phyloP scores from a whole-genome alignment of 2,329 filamentous ascomycete species.

The Colletotrichum somersetense region DNA sequence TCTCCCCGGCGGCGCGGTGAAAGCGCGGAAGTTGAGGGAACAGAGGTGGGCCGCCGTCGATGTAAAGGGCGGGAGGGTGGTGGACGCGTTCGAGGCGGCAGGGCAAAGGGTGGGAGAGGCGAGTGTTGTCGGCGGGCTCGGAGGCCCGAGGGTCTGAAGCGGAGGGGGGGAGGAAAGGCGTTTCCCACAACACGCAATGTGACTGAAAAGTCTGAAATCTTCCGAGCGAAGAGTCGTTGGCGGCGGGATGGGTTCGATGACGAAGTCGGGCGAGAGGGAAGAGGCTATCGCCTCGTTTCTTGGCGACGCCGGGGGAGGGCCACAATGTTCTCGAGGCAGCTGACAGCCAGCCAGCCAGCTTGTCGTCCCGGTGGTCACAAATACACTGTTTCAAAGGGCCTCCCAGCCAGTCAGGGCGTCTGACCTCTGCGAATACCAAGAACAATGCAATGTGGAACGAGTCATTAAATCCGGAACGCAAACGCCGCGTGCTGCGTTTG shows the following conservation, averaged over 20 bases:
- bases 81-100: conserved; percentile 52
- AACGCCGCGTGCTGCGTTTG: conserved; percentile 3
- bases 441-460: conserved; percentile 1
- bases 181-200: background rate
- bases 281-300: conserved; percentile 47
- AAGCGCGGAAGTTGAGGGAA: conserved; percentile 57
- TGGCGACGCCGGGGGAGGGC: conserved; percentile 64
- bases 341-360: background rate
- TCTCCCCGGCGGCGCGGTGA: background rate
- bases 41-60: conserved; percentile 67
- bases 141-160: conserved; percentile 47
- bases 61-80: conserved; percentile 54
- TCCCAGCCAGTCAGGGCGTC: background rate
- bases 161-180: background rate
- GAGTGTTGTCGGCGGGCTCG: too few relatives aligned
- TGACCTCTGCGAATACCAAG: background rate
- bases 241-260: background rate
- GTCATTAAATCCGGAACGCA: background rate
- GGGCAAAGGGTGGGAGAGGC: conserved; percentile 10
- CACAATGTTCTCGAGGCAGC: conserved; percentile 51
- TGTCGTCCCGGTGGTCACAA: conserved; percentile 7
- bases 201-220: background rate
- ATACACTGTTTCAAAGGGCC: background rate
- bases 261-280: background rate
- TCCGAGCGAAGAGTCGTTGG: background rate